phyloP scores from a whole-genome alignment of 306 rosid species.

The Sicyos baderoa region DNA sequence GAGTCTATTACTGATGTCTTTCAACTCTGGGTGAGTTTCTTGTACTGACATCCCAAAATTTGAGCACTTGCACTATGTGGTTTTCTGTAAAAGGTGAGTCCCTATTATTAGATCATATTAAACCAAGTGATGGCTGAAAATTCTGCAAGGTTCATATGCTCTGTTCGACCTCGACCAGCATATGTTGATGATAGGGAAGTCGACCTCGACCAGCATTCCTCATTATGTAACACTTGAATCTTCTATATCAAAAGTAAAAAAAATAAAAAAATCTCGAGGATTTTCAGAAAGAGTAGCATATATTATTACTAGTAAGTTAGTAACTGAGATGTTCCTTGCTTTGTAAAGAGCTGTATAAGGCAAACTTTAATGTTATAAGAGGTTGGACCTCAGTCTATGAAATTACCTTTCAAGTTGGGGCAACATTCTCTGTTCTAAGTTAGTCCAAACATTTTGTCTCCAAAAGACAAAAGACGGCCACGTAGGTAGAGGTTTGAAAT shows the following conservation, averaged over 20 bases:
- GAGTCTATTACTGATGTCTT: neutral
- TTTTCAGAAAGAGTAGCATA: no score
- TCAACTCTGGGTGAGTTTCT: neutral
- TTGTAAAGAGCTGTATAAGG: neutral
- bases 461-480: no score
- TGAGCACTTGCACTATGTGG: neutral
- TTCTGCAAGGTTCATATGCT: no score
- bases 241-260: no score
- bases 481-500: no score
- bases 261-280: neutral
- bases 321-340: neutral
- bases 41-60: neutral
- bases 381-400: neutral
- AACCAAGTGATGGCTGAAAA: neutral
- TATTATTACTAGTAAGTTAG: no score
- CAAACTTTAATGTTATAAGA: neutral
- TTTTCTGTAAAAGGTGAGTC: neutral
- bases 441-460: no score
- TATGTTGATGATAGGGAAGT: neutral
- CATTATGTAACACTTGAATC: no score
- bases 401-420: neutral
- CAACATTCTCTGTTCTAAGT: neutral
- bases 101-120: neutral
- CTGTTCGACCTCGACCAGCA: neutral
- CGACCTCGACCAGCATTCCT: neutral